Evolutionary conservation across 306 rosid genomes (phyloP).

Genomic region (Arachis hypogaea): DNA sequence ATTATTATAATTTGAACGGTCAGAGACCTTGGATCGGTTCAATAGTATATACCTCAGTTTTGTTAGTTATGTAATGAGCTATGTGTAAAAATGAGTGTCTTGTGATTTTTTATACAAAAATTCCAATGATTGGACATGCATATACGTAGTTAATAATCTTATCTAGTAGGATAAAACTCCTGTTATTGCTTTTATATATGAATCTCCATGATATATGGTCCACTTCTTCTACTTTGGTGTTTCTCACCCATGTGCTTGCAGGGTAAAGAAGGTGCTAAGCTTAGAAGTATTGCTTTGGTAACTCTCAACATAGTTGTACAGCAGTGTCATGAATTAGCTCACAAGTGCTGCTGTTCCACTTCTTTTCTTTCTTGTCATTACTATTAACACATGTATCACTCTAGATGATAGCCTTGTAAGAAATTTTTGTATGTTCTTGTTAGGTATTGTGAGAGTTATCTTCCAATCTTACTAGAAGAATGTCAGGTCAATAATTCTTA

Average conservation of each 20-base stretch:
- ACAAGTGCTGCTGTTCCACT: slow-evolving; percentile 28
- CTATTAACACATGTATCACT: slow-evolving; percentile 8
- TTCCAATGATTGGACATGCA: too few relatives aligned
- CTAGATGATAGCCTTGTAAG: background rate
- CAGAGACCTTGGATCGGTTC: background rate
- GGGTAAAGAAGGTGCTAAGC: slow-evolving; percentile 38
- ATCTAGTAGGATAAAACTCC: background rate
- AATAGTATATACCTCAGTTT: background rate
- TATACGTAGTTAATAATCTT: too few relatives aligned
- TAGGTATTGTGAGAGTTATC: slow-evolving; percentile 40
- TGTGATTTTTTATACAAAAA: too few relatives aligned
- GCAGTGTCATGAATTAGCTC: slow-evolving; percentile 41
- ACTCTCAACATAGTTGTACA: slow-evolving; percentile 42
- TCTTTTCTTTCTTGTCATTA: slow-evolving; percentile 17
- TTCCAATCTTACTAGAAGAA: slow-evolving; percentile 43
- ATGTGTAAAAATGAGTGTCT: too few relatives aligned
- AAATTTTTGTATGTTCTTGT: background rate
- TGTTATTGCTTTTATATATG: background rate
- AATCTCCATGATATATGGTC: slow-evolving; percentile 3
- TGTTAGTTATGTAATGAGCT: background rate
- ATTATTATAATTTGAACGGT: too few relatives aligned
- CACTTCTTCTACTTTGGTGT: slow-evolving; percentile 25
- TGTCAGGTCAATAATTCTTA: slow-evolving; percentile 41
- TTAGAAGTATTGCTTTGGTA: slow-evolving; percentile 42
- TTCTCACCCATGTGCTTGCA: slow-evolving; percentile 38